Percentiles rank a stretch among this genome's conserved stretches.
Evolutionary conservation across 768 basidiomycete species (phyloP).

Genomic region (Tulasnella sp.): DNA sequence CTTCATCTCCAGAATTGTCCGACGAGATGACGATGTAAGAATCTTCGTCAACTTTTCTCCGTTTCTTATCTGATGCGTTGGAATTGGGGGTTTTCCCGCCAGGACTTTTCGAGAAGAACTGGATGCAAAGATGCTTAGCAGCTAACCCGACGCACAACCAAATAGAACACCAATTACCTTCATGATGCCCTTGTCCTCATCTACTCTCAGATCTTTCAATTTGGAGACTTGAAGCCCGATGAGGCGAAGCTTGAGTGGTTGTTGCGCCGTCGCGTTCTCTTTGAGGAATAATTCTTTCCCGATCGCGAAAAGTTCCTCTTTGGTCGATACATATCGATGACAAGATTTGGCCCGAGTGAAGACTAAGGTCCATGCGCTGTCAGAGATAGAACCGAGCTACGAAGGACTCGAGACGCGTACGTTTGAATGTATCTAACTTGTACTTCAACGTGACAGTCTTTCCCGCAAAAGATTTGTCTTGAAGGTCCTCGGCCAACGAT

Average conservation of each 20-base stretch:
- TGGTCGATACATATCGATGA: slow-evolving; percentile 64
- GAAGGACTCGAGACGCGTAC: slow-evolving; percentile 32
- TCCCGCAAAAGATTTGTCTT: slow-evolving; percentile 70
- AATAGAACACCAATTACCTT: slow-evolving; percentile 39
- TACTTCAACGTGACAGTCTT: slow-evolving; percentile 87
- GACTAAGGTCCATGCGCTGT: slow-evolving; percentile 34
- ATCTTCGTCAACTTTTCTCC: slow-evolving; percentile 28
- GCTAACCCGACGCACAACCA: background rate
- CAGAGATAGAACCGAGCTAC: background rate
- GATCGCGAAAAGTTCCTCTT: slow-evolving; percentile 70
- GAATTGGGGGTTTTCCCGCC: slow-evolving; percentile 29
- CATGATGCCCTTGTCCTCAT: slow-evolving; percentile 54
- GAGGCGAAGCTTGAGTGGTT: slow-evolving; percentile 71
- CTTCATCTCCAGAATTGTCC: slow-evolving; percentile 24
- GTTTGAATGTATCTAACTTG: slow-evolving; percentile 86
- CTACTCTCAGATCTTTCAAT: slow-evolving; percentile 67
- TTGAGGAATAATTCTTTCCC: slow-evolving; percentile 75
- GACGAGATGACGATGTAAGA: slow-evolving; percentile 20
- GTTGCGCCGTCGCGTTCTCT: slow-evolving; percentile 35
- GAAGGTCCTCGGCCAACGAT: slow-evolving; percentile 76
- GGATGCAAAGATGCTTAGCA: background rate
- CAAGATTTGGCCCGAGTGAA: slow-evolving; percentile 80
- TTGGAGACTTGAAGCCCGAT: slow-evolving; percentile 86
- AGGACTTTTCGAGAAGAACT: slow-evolving; percentile 49
- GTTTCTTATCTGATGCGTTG: slow-evolving; percentile 30